Base-by-base conservation (phyloP, 2,329 filamentous ascomycete genomes). In the Calonectria fujianensis region DNA sequence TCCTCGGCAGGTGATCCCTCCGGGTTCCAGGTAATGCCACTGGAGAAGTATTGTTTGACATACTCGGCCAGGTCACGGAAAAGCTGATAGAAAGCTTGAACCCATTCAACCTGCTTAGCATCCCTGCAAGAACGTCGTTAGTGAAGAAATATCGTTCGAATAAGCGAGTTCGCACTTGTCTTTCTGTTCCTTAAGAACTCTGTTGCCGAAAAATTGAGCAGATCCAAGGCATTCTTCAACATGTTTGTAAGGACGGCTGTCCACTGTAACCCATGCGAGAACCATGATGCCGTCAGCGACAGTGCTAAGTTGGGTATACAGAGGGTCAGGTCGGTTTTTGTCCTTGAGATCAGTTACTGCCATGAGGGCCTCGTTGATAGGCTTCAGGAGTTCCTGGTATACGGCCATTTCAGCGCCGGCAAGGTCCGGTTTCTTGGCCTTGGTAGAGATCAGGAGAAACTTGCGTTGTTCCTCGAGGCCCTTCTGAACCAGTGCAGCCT, bases 161-260 rank as follows among this genome's bases (percentile, higher is more conserved):
- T 27, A 27, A 14, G 13, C 59, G 14, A 32, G 48, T 20, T 70
- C 84, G 45, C 80, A 88, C 88, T 90, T 91, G 68, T 92, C 96
- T 86, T 97, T 98, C 85, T 94, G 93, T 80, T 97, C 94, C 86
- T 96, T 98, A 79, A 98, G 88, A 48, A 99, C 95, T 80, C 96
- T 93, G 88, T 99, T 98, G 41, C 97, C 97, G 81, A 95, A 98
- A 87, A 98, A 98, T 84, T 98, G 94, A 51, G 96, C 95, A 66
- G 95, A 94, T 37, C 93, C 93, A 27, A 98, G 89, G 74, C 93
- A 93, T 79, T 98, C 96, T 61, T 93, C 93, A 61, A 98, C 94
- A 81, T 96, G 95, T 82, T 97, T 96, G 77, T 91, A 93, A 2
- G 97, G 97, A 83, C 95, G 96, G 77, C 88, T 90, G 68, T 97